Percentiles rank a stretch among this genome's conserved stretches.
Conservation (phyloP, 345 rosid species). For the Eucalyptus shirleyi region DNA sequence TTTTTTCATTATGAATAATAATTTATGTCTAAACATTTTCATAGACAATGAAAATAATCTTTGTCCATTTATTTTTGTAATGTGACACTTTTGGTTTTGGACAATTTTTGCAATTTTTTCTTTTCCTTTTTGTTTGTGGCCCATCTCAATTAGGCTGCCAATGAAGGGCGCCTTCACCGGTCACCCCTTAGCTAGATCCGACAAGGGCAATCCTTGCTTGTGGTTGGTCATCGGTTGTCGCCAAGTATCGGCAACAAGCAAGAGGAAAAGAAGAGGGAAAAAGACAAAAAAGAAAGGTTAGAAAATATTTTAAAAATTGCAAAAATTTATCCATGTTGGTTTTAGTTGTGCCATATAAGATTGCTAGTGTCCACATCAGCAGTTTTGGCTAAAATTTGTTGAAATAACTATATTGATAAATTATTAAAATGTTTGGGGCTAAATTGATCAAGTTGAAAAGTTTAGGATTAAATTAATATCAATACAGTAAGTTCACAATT, state of each 20-base stretch:
- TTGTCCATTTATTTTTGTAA: accelerated
- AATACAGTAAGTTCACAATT: accelerated
- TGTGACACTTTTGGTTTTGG: accelerated
- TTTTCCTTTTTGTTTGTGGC: neutral
- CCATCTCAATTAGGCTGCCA: neutral
- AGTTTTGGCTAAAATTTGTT: neutral
- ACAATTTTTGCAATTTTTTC: neutral
- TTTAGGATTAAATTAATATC: accelerated
- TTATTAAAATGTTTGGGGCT: too few species aligned
- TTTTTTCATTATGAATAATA: too few species aligned
- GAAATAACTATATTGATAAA: accelerated
- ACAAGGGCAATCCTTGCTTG: neutral
- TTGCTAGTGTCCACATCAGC: accelerated
- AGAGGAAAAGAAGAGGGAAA: neutral
- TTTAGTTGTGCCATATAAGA: accelerated
- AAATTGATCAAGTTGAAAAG: accelerated
- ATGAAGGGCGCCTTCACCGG: accelerated
- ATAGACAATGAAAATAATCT: accelerated
- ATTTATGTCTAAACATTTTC: too few species aligned
- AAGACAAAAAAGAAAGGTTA: accelerated
- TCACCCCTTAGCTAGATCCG: accelerated
- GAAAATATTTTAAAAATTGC: accelerated
- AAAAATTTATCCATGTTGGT: neutral
- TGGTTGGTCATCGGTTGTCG: accelerated
- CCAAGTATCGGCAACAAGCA: accelerated